A percentile compares a stretch with the other conserved stretches of the same genome.
phyloP scores from a whole-genome alignment of 176 grass and related monocot genomes.

The Lolium rigidum region DNA sequence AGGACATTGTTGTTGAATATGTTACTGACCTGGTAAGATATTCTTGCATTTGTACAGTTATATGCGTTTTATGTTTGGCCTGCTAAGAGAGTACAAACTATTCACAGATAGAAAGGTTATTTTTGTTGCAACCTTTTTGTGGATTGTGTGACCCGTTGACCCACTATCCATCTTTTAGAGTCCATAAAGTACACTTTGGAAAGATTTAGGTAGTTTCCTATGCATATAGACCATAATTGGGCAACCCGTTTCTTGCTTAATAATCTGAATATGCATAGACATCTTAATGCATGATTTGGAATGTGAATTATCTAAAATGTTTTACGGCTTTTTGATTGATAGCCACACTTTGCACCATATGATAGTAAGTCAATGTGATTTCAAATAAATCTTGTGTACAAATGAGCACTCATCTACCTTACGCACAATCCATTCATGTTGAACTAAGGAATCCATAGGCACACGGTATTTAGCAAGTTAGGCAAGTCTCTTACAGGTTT shows the following conservation, averaged over 20 bases:
- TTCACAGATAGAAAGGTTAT: not conserved
- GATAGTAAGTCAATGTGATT: not conserved
- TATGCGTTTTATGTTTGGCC: constrained; percentile 19
- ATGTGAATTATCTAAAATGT: not conserved
- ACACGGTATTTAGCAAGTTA: constrained; percentile 3
- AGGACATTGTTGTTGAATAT: constrained; percentile 96
- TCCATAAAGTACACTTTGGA: too few species aligned
- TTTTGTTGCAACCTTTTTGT: not conserved
- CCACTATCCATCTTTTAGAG: too few species aligned
- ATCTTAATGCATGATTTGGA: not conserved
- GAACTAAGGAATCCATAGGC: not conserved
- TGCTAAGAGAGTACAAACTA: not conserved
- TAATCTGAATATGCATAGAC: constrained; percentile 1
- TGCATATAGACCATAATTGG: not conserved
- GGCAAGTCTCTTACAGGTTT: not conserved
- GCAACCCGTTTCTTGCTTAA: constrained; percentile 1
- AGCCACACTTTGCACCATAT: not conserved
- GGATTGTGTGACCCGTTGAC: not conserved
- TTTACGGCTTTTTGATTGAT: not conserved
- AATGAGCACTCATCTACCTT: constrained; percentile 10
- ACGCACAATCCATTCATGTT: not conserved
- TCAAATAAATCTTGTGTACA: not conserved
- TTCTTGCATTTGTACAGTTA: not conserved
- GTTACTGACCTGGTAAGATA: constrained; percentile 90
- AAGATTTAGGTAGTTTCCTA: not conserved